Conservation (phyloP, 176 grass and related monocot genomes). For the Juncus inflexus region DNA sequence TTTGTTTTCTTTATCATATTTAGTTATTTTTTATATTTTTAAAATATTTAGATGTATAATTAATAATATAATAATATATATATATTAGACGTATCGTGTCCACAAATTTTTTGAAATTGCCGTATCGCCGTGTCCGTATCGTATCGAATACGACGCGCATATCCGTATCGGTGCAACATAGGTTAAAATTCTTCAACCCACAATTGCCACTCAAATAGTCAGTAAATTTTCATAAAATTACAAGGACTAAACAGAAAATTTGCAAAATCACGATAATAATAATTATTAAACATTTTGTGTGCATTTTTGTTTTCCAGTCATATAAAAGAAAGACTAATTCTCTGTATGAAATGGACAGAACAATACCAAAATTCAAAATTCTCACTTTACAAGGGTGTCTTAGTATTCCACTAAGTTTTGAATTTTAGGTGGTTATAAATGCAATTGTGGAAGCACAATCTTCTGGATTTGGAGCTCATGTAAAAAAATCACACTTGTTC, state of each 20-base stretch:
- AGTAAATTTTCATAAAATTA: conserved; percentile 32
- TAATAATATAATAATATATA: no score
- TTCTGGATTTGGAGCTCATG: not conserved
- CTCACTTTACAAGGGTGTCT: no score
- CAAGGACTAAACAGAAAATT: not conserved
- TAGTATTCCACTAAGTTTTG: not conserved
- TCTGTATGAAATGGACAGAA: conserved; percentile 89
- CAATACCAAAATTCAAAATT: conserved; percentile 33
- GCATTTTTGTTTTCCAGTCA: conserved; percentile 41
- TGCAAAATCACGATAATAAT: not conserved
- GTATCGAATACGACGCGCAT: no score
- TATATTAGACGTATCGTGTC: no score
- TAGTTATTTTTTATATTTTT: no score
- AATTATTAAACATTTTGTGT: no score
- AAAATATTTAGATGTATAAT: no score
- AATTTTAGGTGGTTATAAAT: not conserved
- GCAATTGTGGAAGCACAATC: no score
- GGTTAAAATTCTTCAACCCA: conserved; percentile 19
- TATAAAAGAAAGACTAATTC: conserved; percentile 56
- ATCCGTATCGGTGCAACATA: no score
- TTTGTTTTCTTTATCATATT: no score
- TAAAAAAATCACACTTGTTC: conserved; percentile 59
- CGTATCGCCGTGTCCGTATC: no score
- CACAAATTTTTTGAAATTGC: no score
- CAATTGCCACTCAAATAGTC: conserved; percentile 46